These are phyloP conservation scores for Aciculosporium take DNA, from an alignment of 2,329 filamentous ascomycete species.

Conservation along the genomic window DNA sequence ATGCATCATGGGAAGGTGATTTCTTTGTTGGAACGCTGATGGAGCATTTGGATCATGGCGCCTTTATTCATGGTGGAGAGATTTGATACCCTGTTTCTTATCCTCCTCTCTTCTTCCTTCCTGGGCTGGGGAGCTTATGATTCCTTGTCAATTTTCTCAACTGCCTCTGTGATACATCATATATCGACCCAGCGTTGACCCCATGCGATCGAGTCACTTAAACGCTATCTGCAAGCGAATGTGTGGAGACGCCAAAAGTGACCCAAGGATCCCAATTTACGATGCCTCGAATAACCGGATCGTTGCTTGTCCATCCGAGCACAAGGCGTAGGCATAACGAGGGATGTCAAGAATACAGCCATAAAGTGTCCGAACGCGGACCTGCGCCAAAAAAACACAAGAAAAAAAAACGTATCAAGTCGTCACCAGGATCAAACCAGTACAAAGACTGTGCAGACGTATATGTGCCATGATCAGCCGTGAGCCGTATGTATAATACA, in stretches of 20 bases:
- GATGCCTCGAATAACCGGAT: no score
- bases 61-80: neutral
- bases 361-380: neutral
- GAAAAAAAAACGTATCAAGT: neutral
- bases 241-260: no score
- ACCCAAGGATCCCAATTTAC: no score
- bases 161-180: no score
- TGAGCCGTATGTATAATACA: neutral
- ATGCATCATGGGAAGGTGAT: constrained; percentile 34
- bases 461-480: neutral
- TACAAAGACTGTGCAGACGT: neutral
- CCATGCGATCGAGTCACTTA: no score
- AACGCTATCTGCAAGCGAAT: no score
- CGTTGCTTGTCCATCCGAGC: neutral
- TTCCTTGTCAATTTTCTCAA: no score
- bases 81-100: neutral
- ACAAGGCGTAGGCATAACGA: neutral
- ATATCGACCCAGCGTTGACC: no score
- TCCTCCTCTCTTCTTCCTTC: neutral
- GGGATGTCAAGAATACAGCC: no score
- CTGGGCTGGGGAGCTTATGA: neutral
- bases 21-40: neutral
- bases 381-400: neutral
- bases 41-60: neutral
- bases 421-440: neutral